Evolutionary conservation across 768 basidiomycete genomes (phyloP), one percentile per base, ranked within the genome.

Genomic region (Saitozyma sp.): DNA sequence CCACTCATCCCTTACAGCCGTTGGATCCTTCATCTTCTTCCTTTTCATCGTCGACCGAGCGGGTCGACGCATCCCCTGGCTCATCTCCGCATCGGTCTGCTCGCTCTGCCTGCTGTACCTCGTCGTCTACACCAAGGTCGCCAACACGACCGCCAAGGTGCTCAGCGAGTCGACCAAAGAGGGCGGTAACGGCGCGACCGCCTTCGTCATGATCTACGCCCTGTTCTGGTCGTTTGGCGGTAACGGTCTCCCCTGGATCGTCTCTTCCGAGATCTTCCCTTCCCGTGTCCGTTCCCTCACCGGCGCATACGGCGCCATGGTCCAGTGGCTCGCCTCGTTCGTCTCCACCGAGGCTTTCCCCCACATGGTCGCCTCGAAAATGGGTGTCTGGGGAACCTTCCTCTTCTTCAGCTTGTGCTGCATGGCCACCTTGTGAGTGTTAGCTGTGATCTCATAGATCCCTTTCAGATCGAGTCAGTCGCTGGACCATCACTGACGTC

Each of bases 211-310:
- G 65, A 17, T 79, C 50, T 78, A 76, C 56, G 56, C 69, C 11
- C 79, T 83, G 37, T 83, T 83, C 55, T 63, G 68, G 65, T 61
- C 59, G 1, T 69, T 69, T 45, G 68, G 68, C 8, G 65, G 82
- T 79, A 84, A 84, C 59, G 84, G 83, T 11, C 82, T 82, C 1
- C 82, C 83, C 3, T 84, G 83, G 83, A 82, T 83, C 29, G 78
- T 83, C 16, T 77, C 77, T 17, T 80, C 81, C 14, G 83, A 67
- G 39, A 54, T 66, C 39, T 71, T 69, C 62, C 63, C 64, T 29
- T 49, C 62, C 38, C 50, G 62, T 13, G 50, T 76, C 13, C 64
- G 78, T 7, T 66, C 65, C 20, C 57, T 79, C 6, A 68, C 70
- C 4, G 71, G 74, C 39, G 67, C 73, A 13, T 62, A 59, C 38